These are phyloP conservation scores for Porcisia deanei DNA, from an alignment of 208 protist genomes.

Conservation along the genomic window DNA sequence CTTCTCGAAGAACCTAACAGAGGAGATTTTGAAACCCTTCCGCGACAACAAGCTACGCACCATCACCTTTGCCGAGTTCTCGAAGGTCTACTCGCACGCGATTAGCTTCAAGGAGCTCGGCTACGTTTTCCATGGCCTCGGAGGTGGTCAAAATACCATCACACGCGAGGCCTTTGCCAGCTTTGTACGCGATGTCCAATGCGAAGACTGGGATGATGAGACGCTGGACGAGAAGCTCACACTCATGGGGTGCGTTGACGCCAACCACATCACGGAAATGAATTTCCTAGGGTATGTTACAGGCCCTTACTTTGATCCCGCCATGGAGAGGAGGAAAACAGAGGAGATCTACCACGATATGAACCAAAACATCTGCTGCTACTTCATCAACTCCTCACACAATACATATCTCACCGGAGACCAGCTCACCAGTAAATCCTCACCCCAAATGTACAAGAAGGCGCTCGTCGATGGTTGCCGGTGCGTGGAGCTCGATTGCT, in stretches of 20 bases:
- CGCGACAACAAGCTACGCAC: constrained; percentile 21
- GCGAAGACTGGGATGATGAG: constrained; percentile 38
- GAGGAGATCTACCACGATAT: constrained; percentile 81
- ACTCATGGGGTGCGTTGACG: constrained; percentile 40
- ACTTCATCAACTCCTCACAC: constrained; percentile 94
- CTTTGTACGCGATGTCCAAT: constrained; percentile 51
- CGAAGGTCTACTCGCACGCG: constrained; percentile 42
- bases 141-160: constrained; percentile 30
- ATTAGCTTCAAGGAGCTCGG: constrained; percentile 57
- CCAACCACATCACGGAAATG: constrained; percentile 25
- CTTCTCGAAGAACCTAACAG: constrained; percentile 45
- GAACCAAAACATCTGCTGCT: constrained; percentile 75
- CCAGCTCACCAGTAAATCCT: constrained; percentile 81
- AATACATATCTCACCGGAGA: constrained; percentile 96
- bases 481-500: constrained; percentile 88
- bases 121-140: constrained; percentile 47
- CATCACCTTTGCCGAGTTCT: constrained; percentile 49
- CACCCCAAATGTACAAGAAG: constrained; percentile 66
- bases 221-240: constrained; percentile 41
- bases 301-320: constrained; percentile 33
- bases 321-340: constrained; percentile 37
- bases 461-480: constrained; percentile 73
- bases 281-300: constrained; percentile 54
- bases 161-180: constrained; percentile 43
- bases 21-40: constrained; percentile 37